Evolutionary conservation across 2,329 filamentous ascomycete species (phyloP).

Genomic region (Monilinia fructigena): DNA sequence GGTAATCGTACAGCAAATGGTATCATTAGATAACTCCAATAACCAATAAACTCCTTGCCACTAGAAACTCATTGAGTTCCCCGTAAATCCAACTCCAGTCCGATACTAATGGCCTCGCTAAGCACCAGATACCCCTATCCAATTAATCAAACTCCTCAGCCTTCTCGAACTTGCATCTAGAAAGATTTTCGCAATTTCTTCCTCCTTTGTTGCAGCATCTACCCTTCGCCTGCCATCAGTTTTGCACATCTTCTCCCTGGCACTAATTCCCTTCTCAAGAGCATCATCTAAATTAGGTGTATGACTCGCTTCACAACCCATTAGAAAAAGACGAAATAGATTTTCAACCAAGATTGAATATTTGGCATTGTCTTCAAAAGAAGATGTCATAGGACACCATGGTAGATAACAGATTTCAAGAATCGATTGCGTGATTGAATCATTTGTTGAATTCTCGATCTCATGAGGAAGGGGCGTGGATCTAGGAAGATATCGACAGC

Average conservation of each 20-base stretch:
- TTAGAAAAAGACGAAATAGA: constrained; percentile 49
- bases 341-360: constrained; percentile 56
- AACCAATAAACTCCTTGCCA: constrained; percentile 1
- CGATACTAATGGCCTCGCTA: neutral
- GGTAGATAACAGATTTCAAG: constrained; percentile 55
- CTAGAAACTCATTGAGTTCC: neutral
- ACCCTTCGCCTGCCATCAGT: constrained; percentile 46
- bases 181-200: constrained; percentile 32
- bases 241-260: constrained; percentile 48
- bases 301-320: constrained; percentile 36
- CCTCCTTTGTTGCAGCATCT: constrained; percentile 30
- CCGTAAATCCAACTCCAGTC: neutral
- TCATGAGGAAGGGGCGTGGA: constrained; percentile 42
- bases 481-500: constrained; percentile 47
- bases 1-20: neutral
- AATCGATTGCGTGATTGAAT: constrained; percentile 49
- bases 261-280: constrained; percentile 53
- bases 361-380: constrained; percentile 54
- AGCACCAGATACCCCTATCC: constrained; percentile 24
- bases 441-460: constrained; percentile 34
- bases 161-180: constrained; percentile 39
- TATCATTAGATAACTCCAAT: constrained; percentile 19
- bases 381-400: constrained; percentile 49
- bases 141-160: constrained; percentile 36
- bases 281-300: constrained; percentile 44